Evolutionary conservation across 768 basidiomycete species (phyloP), one percentile per base, ranked within the genome.

Genomic region (Kwoniella shandongensis): DNA sequence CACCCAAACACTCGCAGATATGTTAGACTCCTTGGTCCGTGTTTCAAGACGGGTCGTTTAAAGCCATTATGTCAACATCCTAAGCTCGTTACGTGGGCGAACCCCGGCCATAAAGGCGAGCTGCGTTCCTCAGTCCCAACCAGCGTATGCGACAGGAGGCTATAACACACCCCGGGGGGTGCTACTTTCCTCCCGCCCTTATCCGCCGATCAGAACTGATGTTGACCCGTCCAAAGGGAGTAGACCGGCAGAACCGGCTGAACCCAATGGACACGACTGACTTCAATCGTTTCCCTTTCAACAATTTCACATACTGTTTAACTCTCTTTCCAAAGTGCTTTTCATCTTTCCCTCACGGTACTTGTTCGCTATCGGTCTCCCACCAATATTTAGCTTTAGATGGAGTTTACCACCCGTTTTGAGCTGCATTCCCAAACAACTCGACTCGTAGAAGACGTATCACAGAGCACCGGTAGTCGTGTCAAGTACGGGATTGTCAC

Each of bases 21-120:
- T 84, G 86, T 85, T 86, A 84, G 84, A 86, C 85, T 87, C 85
- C 85, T 87, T 86, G 84, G 85, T 86, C 85, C 84, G 83, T 85
- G 84, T 86, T 85, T 85, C 85, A 86, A 85, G 84, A 86, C 83
- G 83, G 85, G 83, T 84, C 83, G 83, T 80, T 85, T 83, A 84
- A 84, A 83, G 83, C 84, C 83, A 85, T 85, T 84, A 83, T 80
- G 83, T 82, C 85, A 85, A 81, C 83, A 84, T 85, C 83, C 83
- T 83, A 82, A 83, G 82, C 82, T 82, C 80, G 81, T 72, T 32
- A 65, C 79, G 80, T 83, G 79, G 79, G 78, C 65, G 65, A 77
- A 80, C 77, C 80, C 80, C 81, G 79, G 79, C 81, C 81, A 74
- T 78, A 52, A 76, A 76, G 79, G 81, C 81, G 78, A 80, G 80